Evolutionary conservation across 2,329 filamentous ascomycete species (phyloP).

Genomic region (Sporothrix sp.): DNA sequence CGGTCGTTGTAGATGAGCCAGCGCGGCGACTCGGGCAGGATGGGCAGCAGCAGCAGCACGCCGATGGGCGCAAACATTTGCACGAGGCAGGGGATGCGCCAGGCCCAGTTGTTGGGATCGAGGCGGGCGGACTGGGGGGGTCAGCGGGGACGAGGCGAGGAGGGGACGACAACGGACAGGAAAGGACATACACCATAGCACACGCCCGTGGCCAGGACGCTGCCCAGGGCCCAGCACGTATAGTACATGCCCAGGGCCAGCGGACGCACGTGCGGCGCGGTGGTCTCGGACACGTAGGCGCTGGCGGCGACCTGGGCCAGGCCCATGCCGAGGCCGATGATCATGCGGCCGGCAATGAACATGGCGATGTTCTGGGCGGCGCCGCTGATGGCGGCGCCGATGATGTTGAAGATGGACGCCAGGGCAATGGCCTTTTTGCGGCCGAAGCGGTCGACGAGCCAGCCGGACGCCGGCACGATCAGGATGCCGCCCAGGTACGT

Average conservation of each 20-base stretch:
- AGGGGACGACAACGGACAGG: neutral
- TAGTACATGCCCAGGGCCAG: constrained; percentile 17
- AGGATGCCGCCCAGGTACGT: constrained; percentile 22
- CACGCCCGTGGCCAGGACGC: constrained; percentile 18
- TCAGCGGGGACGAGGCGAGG: no score
- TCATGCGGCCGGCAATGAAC: constrained; percentile 21
- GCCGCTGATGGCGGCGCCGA: constrained; percentile 19
- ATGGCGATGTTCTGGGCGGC: constrained; percentile 21
- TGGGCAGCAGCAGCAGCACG: constrained; percentile 14
- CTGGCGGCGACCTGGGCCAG: constrained; percentile 16
- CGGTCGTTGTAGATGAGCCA: constrained; percentile 27
- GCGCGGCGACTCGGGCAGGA: constrained; percentile 25
- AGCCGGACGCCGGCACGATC: constrained; percentile 17
- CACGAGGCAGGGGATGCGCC: constrained; percentile 19
- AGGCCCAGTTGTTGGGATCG: constrained; percentile 15
- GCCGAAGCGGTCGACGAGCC: constrained; percentile 21
- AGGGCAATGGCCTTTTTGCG: constrained; percentile 16
- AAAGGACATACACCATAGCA: constrained; percentile 18
- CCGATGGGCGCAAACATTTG: constrained; percentile 19
- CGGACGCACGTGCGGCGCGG: constrained; percentile 12
- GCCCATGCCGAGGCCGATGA: constrained; percentile 21
- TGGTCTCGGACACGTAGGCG: constrained; percentile 17
- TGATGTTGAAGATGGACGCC: constrained; percentile 19
- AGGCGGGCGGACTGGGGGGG: neutral
- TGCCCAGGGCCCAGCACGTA: constrained; percentile 17